These are phyloP conservation scores for Ophiostoma piceae DNA, from an alignment of 2,329 filamentous ascomycete species.

Conservation along the genomic window DNA sequence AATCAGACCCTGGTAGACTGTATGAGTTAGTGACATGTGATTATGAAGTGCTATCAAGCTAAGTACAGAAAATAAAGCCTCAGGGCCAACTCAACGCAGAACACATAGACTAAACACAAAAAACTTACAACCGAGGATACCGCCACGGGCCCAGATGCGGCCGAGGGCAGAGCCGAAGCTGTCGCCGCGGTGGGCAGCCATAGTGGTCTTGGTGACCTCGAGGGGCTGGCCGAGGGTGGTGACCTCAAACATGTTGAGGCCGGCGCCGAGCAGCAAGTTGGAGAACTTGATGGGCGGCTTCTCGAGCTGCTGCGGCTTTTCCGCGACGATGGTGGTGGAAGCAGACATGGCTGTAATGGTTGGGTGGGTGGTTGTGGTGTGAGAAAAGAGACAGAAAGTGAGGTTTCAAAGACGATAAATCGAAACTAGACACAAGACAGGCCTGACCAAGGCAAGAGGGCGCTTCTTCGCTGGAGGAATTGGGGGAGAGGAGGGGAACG, in stretches of 20 bases:
- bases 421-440: constrained; percentile 37
- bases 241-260: constrained; percentile 93
- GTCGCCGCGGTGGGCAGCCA: constrained; percentile 93
- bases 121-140: constrained; percentile 83
- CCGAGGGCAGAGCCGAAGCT: constrained; percentile 74
- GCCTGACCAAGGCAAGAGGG: constrained; percentile 97
- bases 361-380: constrained; percentile 6
- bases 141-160: constrained; percentile 91
- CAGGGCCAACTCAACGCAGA: background rate
- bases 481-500: constrained; percentile 18
- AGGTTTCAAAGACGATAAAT: constrained; percentile 21
- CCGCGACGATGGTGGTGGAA: constrained; percentile 46
- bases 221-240: constrained; percentile 68
- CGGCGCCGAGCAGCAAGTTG: constrained; percentile 90
- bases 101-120: background rate
- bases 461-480: constrained; percentile 68
- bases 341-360: constrained; percentile 51
- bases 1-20: constrained; percentile 99
- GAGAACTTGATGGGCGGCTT: constrained; percentile 99
- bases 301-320: constrained; percentile 60
- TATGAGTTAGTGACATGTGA: constrained; percentile 21
- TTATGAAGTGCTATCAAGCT: background rate
- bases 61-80: background rate
- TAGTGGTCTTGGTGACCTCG: constrained; percentile 99
- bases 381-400: constrained; percentile 6